Evolutionary conservation across 495 filamentous ascomycete genomes (phyloP).

Genomic region (Hyphodiscus hymeniophilus): DNA sequence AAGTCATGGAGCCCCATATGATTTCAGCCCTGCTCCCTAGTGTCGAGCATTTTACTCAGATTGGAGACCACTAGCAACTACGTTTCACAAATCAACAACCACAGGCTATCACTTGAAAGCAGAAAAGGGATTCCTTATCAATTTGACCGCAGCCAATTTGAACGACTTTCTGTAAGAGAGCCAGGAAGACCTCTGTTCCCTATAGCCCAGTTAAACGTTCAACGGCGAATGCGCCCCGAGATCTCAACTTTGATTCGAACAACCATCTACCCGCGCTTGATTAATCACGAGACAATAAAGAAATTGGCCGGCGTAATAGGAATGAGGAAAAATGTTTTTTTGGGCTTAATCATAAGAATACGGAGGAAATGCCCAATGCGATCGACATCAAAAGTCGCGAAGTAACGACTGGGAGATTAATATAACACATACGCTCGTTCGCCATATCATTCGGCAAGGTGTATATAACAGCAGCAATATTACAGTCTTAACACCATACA

Average conservation of each 20-base stretch:
- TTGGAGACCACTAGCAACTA: constrained; percentile 71
- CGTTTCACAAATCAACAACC: constrained; percentile 61
- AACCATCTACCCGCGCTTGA: constrained; percentile 56
- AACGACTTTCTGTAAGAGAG: constrained; percentile 49
- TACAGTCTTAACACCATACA: constrained; percentile 70
- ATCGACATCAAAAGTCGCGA: constrained; percentile 31
- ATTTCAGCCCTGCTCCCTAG: constrained; percentile 61
- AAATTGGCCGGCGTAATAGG: constrained; percentile 54
- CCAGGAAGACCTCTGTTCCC: constrained; percentile 36
- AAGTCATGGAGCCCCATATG: constrained; percentile 66
- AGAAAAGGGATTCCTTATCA: constrained; percentile 44
- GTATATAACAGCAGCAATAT: constrained; percentile 57
- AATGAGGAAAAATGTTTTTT: constrained; percentile 59
- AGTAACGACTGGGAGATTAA: constrained; percentile 62
- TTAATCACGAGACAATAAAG: constrained; percentile 45
- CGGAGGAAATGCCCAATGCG: constrained; percentile 35
- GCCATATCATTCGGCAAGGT: constrained; percentile 66
- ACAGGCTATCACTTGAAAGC: constrained; percentile 53
- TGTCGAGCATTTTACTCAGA: constrained; percentile 64
- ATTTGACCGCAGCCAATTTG: constrained; percentile 61
- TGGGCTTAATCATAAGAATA: constrained; percentile 60
- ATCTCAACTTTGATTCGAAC: constrained; percentile 47
- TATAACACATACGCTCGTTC: constrained; percentile 56
- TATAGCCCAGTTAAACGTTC: constrained; percentile 50
- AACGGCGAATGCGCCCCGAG: constrained; percentile 71